These are phyloP conservation scores for Phaeomoniella chlamydospora DNA, from an alignment of 2,329 filamentous ascomycete species.

Conservation along the genomic window DNA sequence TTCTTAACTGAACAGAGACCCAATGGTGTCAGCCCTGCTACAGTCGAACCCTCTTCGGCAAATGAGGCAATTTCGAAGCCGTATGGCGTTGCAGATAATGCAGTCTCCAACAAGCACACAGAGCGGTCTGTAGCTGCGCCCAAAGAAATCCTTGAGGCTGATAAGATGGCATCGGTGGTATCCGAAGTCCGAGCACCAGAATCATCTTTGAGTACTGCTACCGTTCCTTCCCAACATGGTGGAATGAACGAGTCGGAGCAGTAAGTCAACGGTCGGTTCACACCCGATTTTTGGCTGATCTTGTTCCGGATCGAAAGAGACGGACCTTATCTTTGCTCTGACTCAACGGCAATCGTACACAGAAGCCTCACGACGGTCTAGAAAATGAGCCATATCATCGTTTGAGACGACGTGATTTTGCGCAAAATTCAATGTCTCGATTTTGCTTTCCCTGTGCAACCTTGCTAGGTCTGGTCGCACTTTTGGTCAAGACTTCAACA, in stretches of 20 bases:
- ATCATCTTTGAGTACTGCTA: neutral
- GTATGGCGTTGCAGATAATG: no score
- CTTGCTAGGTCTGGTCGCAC: conserved; percentile 64
- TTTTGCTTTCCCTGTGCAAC: conserved; percentile 40
- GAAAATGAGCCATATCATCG: conserved; percentile 18
- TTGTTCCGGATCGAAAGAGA: neutral
- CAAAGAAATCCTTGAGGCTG: neutral
- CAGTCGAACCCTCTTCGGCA: no score
- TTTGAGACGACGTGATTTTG: conserved; percentile 25
- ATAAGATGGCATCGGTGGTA: neutral
- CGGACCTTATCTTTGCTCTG: neutral
- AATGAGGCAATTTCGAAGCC: no score
- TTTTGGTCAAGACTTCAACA: conserved; percentile 61
- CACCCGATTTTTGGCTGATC: neutral
- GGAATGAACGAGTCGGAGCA: conserved; percentile 3
- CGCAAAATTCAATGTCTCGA: conserved; percentile 15
- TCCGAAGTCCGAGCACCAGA: neutral
- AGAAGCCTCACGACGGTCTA: conserved; percentile 6
- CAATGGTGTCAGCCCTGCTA: neutral
- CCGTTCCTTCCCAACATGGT: conserved; percentile 2
- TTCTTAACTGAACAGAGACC: neutral
- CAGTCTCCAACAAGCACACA: neutral
- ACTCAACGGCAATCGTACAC: neutral
- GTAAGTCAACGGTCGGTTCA: conserved; percentile 3
- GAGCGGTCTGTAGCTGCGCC: neutral